Base-by-base conservation (phyloP, 257 asterid genomes). In the Forsythia viridissima region DNA sequence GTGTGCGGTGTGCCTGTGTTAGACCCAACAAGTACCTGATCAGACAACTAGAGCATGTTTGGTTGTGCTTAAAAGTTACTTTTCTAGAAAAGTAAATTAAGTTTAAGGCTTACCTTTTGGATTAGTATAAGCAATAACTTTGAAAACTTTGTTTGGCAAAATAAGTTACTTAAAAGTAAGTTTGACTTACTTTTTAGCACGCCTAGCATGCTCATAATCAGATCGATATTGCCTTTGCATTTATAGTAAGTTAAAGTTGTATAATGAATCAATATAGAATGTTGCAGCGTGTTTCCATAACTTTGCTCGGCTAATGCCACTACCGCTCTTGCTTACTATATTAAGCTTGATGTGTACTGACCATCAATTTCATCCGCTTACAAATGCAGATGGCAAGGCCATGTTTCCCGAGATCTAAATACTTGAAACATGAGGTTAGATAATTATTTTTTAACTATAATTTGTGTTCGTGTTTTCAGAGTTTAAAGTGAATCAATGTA, bases 321-420 rank as follows among this genome's bases (percentile, higher is more conserved):
- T 10, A 18, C n/a, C 15, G 59, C 20, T 43, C 7, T 4, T 48
- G 30, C 34, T 21, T 30, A 30, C 34, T 30, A 30, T 30, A 30
- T 30, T 30, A 30, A 30, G 34, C 34, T 30, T 30, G 36, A 16
- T 71, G 55, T 37, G 16, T 15, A 21, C 74, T 85, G 76, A 85
- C 41, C 16, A 18, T 46, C 76, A 6, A 39, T 67, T 24, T 81
- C 37, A 75, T 77, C 48, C 42, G 42, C 38, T 2, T 77, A 10
- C 48, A 21, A 41, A 68, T 86, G 88, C 97, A 95, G 98, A 90
- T 95, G 98, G 98, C 98, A 91, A 76, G 97, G 98, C 74, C 93
- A 87, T 86, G 94, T 82, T 71, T 93, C 98, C 16, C 83, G 90
- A 74, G 98, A 95, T 79, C 82, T 85, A 69, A 93, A 86, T 90